These are phyloP conservation scores for Heimioporus sp. DNA, from an alignment of 768 basidiomycete species.

Conservation along the genomic window DNA sequence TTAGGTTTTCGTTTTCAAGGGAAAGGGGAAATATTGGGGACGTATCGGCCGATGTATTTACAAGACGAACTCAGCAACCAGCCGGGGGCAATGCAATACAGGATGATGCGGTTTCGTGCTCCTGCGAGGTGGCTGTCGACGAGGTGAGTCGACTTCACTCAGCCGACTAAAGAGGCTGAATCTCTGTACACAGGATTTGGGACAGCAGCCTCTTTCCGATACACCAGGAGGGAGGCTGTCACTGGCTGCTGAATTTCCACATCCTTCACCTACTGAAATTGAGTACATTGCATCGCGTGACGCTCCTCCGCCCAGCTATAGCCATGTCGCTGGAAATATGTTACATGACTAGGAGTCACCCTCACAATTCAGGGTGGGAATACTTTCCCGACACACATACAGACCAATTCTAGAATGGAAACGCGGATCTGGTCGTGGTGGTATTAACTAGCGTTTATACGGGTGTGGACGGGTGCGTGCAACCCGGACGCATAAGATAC, in stretches of 20 bases:
- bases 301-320: slow-evolving; percentile 25
- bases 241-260: slow-evolving; percentile 14
- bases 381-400: too few species aligned
- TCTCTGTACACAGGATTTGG: slow-evolving; percentile 4
- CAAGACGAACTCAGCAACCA: slow-evolving; percentile 7
- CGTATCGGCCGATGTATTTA: slow-evolving; percentile 2
- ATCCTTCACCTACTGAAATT: slow-evolving; percentile 2
- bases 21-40: slow-evolving; percentile 16
- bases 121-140: slow-evolving; percentile 9
- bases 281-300: slow-evolving; percentile 15
- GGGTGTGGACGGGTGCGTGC: too few species aligned
- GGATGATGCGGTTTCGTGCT: not conserved
- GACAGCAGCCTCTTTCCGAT: slow-evolving; percentile 20
- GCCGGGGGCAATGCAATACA: not conserved
- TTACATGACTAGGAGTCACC: too few species aligned
- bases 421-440: too few species aligned
- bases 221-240: slow-evolving; percentile 17
- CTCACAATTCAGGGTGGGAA: too few species aligned
- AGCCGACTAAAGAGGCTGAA: not conserved
- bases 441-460: too few species aligned
- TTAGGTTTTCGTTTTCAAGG: slow-evolving; percentile 19
- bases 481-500: too few species aligned
- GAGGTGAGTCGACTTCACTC: slow-evolving; percentile 13
- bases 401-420: too few species aligned
- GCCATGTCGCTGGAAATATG: slow-evolving; percentile 9